Base-by-base conservation (phyloP, 768 basidiomycete genomes). In the Amanita brunnescens region DNA sequence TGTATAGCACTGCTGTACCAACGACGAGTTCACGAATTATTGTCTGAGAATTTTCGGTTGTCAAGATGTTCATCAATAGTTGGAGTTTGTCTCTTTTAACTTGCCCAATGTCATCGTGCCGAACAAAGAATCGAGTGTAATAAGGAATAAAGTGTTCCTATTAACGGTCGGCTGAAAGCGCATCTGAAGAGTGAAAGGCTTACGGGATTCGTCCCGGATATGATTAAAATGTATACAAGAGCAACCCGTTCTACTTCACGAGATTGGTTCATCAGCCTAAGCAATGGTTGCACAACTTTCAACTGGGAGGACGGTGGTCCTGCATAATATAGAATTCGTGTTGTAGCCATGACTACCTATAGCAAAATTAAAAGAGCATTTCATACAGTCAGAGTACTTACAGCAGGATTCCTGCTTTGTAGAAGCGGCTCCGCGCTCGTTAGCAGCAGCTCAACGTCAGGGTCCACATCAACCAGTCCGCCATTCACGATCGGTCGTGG, bases 21-120 rank as follows among this genome's bases (percentile, higher is more conserved):
- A 95, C 94, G 55, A 87, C 81, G 57, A 96, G 83, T 62, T 99
- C 96, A 20, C 83, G 74, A 55, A 98, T 68, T 8, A 95, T 75
- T 0, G 75, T 70, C 37, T 80, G 74, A 50, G 84, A 80, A 57
- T 85, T 94, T 34, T 87, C 83, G 24, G 66, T 56, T 21, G 73
- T 79, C 45, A 86, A 72, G 6, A 97, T 60, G 18, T 72, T 73
- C n/a, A 84, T 68, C 47, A 99, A 67, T 4, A 93, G 70, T 21
- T 73, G 74, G 39, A 97, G 77, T 66, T 97, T 96, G 53, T 78
- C 74, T 58, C 72, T 72, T 63, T 94, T 91, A 18, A 83, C 79
- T 54, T 74, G 75, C 0, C 68, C 67, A 6, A 79, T 64, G 60
- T 97, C 92, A 51, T 81, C 75, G 2, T 79, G 70, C 2, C 83